These are phyloP conservation scores for Lodderomyces elongisporus DNA, from an alignment of 1,139 yeast genomes.

Conservation along the genomic window DNA sequence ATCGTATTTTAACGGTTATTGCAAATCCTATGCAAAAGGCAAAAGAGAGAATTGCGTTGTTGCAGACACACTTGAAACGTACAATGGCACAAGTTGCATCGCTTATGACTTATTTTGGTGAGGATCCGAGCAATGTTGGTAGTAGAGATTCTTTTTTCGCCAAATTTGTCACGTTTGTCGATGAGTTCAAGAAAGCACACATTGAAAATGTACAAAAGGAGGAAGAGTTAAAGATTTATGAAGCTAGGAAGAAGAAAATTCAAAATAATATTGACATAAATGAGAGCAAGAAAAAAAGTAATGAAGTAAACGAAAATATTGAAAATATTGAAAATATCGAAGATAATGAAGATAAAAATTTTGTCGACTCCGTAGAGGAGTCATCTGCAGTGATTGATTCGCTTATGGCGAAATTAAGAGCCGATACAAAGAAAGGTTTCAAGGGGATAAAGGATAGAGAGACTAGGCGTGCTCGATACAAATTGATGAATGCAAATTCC, in stretches of 20 bases:
- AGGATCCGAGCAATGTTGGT: conserved; percentile 55
- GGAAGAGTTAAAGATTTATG: conserved; percentile 41
- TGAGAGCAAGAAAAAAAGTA: conserved; percentile 19
- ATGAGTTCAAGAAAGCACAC: conserved; percentile 42
- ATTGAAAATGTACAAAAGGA: conserved; percentile 45
- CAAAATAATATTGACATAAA: too few species aligned
- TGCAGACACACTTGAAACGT: conserved; percentile 52
- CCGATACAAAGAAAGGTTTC: conserved; percentile 13
- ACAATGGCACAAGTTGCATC: conserved; percentile 53
- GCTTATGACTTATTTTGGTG: conserved; percentile 80
- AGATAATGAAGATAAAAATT: conserved; percentile 12
- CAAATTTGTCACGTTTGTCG: conserved; percentile 34
- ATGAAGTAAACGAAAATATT: conserved; percentile 13
- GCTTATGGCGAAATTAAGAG: conserved; percentile 33
- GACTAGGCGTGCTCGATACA: too few species aligned
- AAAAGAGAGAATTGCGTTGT: conserved; percentile 48
- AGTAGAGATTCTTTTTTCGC: conserved; percentile 35
- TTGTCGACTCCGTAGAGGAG: conserved; percentile 16
- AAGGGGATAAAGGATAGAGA: too few species aligned
- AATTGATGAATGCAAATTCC: too few species aligned
- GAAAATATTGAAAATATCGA: too few species aligned
- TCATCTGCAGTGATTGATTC: conserved; percentile 33
- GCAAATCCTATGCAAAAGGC: conserved; percentile 58
- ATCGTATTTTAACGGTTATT: conserved; percentile 48
- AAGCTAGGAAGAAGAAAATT: conserved; percentile 31